phyloP scores from a whole-genome alignment of 2,329 filamentous ascomycete species.

The Aspergillus melleus region DNA sequence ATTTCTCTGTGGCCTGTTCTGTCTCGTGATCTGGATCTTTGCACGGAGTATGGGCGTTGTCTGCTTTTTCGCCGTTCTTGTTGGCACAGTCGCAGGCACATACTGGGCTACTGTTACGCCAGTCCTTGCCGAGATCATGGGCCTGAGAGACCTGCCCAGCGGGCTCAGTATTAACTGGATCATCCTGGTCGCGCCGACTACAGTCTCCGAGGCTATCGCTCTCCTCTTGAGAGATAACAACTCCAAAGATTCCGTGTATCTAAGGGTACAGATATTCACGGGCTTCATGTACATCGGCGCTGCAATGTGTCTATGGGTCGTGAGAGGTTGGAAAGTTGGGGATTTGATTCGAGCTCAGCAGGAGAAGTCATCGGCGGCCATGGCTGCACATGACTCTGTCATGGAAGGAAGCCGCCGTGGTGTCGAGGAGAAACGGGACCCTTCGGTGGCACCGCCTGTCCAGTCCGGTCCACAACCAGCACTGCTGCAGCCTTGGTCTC shows the following conservation, averaged over 20 bases:
- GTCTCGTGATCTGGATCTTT: conserved; percentile 62
- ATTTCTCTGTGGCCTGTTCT: conserved; percentile 57
- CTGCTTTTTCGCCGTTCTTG: conserved; percentile 59
- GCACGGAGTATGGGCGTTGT: conserved; percentile 59
- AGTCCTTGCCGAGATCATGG: conserved; percentile 62
- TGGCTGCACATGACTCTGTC: neutral
- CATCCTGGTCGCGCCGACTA: conserved; percentile 54
- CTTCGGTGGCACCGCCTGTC: conserved; percentile 7
- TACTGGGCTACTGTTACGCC: conserved; percentile 62
- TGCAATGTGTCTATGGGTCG: conserved; percentile 48
- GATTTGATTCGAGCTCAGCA: conserved; percentile 23
- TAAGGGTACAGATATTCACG: conserved; percentile 54
- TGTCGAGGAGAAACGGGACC: conserved; percentile 14
- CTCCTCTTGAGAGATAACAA: conserved; percentile 53
- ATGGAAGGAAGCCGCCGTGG: neutral
- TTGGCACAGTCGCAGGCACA: conserved; percentile 60
- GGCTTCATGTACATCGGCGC: conserved; percentile 62
- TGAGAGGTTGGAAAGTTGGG: conserved; percentile 41
- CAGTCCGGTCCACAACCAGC: neutral
- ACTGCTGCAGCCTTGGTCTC: conserved; percentile 26
- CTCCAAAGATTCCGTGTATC: conserved; percentile 31
- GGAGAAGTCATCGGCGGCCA: conserved; percentile 6
- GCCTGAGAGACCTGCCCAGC: conserved; percentile 57
- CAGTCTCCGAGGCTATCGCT: conserved; percentile 56
- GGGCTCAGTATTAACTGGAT: conserved; percentile 62